Percentiles rank a stretch among this genome's conserved stretches.
phyloP scores from a whole-genome alignment of 441 rosid species.

The Eutrema salsugineum region DNA sequence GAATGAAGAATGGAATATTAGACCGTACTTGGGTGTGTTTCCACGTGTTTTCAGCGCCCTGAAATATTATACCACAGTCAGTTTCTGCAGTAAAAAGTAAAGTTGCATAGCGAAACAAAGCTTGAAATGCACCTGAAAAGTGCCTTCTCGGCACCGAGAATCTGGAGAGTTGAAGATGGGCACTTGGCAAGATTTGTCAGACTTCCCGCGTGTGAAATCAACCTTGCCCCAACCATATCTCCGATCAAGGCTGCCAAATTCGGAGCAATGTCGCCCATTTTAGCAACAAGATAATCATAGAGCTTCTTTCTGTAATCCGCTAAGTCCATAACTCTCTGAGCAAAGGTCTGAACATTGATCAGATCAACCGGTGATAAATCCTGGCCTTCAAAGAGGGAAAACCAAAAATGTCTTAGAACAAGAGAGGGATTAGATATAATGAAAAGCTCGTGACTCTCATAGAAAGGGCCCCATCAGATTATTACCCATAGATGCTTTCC shows the following conservation, averaged over 20 bases:
- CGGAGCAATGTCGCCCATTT: constrained; percentile 92
- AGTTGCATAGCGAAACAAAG: background rate
- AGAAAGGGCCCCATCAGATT: background rate
- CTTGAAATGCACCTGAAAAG: constrained; percentile 57
- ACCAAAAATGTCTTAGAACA: background rate
- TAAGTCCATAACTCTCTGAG: constrained; percentile 77
- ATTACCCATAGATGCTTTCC: constrained; percentile 92
- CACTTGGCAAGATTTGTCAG: constrained; percentile 90
- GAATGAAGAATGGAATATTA: constrained; percentile 86
- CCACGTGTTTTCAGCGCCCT: constrained; percentile 90
- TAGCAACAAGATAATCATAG: constrained; percentile 71
- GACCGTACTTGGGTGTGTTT: constrained; percentile 85
- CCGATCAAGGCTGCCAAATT: constrained; percentile 89
- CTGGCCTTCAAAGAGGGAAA: constrained; percentile 49
- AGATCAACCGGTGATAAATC: constrained; percentile 78
- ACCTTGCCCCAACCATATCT: constrained; percentile 83
- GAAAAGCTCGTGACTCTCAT: background rate
- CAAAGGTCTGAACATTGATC: constrained; percentile 72
- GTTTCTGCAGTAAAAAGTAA: background rate
- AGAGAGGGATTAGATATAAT: background rate
- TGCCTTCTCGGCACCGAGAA: constrained; percentile 95
- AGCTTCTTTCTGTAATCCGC: constrained; percentile 84
- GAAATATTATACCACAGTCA: background rate
- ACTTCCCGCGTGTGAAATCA: constrained; percentile 95
- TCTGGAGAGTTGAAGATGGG: constrained; percentile 94